Conservation (phyloP, 345 rosid genomes). For the Microcos paniculata region DNA sequence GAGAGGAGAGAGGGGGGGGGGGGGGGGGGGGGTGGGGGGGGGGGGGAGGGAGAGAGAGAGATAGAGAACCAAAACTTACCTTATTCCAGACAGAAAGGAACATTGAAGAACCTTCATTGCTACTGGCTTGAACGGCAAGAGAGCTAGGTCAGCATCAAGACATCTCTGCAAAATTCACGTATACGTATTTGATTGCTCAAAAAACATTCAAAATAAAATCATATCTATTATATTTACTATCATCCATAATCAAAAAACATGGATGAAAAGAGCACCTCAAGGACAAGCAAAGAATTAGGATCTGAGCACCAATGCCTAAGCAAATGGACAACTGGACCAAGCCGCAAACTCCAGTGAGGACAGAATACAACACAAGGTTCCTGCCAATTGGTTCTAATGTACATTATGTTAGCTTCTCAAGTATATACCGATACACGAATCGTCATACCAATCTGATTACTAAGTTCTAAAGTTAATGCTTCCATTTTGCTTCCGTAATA, state of each 20-base stretch:
- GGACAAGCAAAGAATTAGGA: slow-evolving; percentile 66
- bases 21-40: no score
- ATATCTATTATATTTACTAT: not conserved
- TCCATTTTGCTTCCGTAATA: not conserved
- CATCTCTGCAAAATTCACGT: slow-evolving; percentile 52
- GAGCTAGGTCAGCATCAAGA: slow-evolving; percentile 52
- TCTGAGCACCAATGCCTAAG: slow-evolving; percentile 73
- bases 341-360: slow-evolving; percentile 79
- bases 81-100: slow-evolving; percentile 77
- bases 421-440: not conserved
- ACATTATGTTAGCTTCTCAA: slow-evolving; percentile 25
- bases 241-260: not conserved
- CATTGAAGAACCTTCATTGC: slow-evolving; percentile 81
- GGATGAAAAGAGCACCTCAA: slow-evolving; percentile 52
- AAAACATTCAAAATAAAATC: slow-evolving; percentile 9
- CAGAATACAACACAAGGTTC: slow-evolving; percentile 79
- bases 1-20: no score
- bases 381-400: slow-evolving; percentile 69
- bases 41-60: not conserved
- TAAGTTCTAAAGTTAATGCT: not conserved
- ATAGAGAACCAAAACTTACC: slow-evolving; percentile 32
- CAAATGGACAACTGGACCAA: slow-evolving; percentile 80
- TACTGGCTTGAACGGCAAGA: slow-evolving; percentile 72
- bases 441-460: not conserved
- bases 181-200: slow-evolving; percentile 4